phyloP scores from a whole-genome alignment of 2,329 filamentous ascomycete species.

The Parascedosporium putredinis region DNA sequence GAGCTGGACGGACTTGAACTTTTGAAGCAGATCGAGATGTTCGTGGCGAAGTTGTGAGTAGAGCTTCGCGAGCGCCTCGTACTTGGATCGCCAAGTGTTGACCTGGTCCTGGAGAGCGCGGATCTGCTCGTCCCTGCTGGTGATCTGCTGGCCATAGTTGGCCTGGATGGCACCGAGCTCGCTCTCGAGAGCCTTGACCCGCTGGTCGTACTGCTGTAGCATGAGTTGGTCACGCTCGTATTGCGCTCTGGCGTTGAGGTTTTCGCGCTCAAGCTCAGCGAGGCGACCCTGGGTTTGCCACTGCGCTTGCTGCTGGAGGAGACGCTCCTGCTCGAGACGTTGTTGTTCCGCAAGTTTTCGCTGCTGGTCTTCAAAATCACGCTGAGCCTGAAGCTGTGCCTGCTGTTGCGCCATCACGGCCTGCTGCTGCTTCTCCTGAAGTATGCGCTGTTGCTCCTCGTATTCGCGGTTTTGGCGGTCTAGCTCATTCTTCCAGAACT shows the following conservation, averaged over 20 bases:
- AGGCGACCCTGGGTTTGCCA: slow-evolving; percentile 94
- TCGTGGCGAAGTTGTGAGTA: slow-evolving; percentile 95
- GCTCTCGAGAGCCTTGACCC: slow-evolving; percentile 84
- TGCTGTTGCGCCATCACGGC: slow-evolving; percentile 74
- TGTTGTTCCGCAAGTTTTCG: slow-evolving; percentile 80
- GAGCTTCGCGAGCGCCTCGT: slow-evolving; percentile 89
- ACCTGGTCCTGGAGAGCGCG: slow-evolving; percentile 88
- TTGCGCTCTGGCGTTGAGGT: slow-evolving; percentile 84
- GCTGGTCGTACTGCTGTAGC: slow-evolving; percentile 91
- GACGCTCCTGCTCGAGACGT: slow-evolving; percentile 77
- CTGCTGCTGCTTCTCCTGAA: slow-evolving; percentile 79
- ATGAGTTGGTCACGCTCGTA: slow-evolving; percentile 96
- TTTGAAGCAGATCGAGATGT: slow-evolving; percentile 87
- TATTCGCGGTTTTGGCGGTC: slow-evolving; percentile 88
- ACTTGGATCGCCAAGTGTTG: slow-evolving; percentile 95
- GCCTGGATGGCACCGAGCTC: slow-evolving; percentile 74
- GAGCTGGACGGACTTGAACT: slow-evolving; percentile 90
- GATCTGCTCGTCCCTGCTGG: slow-evolving; percentile 91
- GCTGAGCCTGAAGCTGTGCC: slow-evolving; percentile 73
- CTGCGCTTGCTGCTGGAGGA: slow-evolving; percentile 78
- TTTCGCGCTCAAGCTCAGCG: slow-evolving; percentile 90
- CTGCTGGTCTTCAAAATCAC: slow-evolving; percentile 96
- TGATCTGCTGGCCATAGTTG: slow-evolving; percentile 75
- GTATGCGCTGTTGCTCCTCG: slow-evolving; percentile 80
- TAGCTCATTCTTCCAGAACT: slow-evolving; percentile 95